A percentile compares a stretch with the other conserved stretches of the same genome.
Evolutionary conservation across 192 early-diverging fungal genomes (phyloP).

Genomic region (Backusella macrospora): DNA sequence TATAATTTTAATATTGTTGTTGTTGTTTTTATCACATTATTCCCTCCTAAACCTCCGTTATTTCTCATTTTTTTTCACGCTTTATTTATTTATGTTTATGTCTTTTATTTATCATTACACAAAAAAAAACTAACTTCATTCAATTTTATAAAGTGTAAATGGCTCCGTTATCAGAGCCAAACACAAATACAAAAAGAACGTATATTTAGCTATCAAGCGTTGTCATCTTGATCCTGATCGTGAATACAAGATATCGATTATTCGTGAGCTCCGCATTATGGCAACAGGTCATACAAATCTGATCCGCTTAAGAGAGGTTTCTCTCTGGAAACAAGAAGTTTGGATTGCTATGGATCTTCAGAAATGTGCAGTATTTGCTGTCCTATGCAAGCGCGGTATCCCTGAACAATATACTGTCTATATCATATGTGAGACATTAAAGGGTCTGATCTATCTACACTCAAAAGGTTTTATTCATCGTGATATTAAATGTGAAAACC

Average conservation of each 20-base stretch:
- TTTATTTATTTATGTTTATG: slow-evolving; percentile 13
- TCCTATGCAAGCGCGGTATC: slow-evolving; percentile 43
- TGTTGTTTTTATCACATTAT: background rate
- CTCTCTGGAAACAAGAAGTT: slow-evolving; percentile 40
- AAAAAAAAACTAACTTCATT: background rate
- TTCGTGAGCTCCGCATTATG: slow-evolving; percentile 45
- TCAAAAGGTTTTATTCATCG: slow-evolving; percentile 49
- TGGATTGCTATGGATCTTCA: slow-evolving; percentile 47
- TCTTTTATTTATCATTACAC: slow-evolving; percentile 12
- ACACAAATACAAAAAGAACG: slow-evolving; percentile 30
- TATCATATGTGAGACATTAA: slow-evolving; percentile 41
- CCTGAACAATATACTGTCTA: slow-evolving; percentile 44
- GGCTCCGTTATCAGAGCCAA: slow-evolving; percentile 40
- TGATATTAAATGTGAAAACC: slow-evolving; percentile 51
- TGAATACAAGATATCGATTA: slow-evolving; percentile 39
- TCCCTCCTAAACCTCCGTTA: background rate
- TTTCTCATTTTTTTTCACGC: background rate
- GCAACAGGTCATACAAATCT: slow-evolving; percentile 36
- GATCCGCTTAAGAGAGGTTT: slow-evolving; percentile 39
- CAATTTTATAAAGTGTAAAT: slow-evolving; percentile 27
- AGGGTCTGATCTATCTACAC: slow-evolving; percentile 45
- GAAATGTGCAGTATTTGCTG: slow-evolving; percentile 41
- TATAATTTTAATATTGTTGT: background rate
- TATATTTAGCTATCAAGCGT: slow-evolving; percentile 41
- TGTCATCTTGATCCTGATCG: slow-evolving; percentile 39